Conservation (phyloP, 805 yeast species). For the Candida alai region DNA sequence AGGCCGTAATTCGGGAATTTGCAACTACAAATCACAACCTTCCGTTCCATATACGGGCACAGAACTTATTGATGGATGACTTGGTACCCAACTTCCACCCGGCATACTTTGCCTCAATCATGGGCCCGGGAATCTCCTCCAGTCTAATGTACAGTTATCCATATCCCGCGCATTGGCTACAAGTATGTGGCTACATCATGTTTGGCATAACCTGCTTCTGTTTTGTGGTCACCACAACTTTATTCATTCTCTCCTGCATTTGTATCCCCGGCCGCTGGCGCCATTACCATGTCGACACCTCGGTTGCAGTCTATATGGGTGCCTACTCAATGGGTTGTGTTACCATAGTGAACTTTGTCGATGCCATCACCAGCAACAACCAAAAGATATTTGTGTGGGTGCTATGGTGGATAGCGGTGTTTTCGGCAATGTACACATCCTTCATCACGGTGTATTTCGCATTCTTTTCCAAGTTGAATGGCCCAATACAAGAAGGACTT, state of each 20-base stretch:
- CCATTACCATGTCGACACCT: conserved; percentile 23
- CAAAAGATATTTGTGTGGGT: conserved; percentile 20
- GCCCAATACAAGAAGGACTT: not conserved
- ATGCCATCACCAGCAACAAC: conserved; percentile 36
- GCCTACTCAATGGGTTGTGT: conserved; percentile 73
- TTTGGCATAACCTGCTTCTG: conserved; percentile 55
- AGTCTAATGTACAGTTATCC: conserved; percentile 60
- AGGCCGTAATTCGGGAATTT: too few relatives aligned
- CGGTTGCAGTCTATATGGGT: conserved; percentile 60
- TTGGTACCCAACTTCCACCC: conserved; percentile 31
- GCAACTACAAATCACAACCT: not conserved
- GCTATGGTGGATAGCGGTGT: conserved; percentile 64
- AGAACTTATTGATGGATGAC: conserved; percentile 7
- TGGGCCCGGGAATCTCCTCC: conserved; percentile 78
- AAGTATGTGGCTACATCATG: conserved; percentile 52
- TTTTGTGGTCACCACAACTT: conserved; percentile 37
- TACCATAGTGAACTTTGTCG: conserved; percentile 56
- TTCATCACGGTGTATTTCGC: conserved; percentile 5
- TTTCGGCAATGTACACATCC: conserved; percentile 5
- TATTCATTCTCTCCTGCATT: conserved; percentile 28
- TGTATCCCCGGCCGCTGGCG: conserved; percentile 17
- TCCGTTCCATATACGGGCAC: conserved; percentile 5
- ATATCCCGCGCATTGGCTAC: conserved; percentile 54
- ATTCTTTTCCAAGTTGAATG: conserved; percentile 6
- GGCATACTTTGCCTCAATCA: conserved; percentile 52